phyloP scores from a whole-genome alignment of 129 eudicot species.

The Helianthus tuberosus region DNA sequence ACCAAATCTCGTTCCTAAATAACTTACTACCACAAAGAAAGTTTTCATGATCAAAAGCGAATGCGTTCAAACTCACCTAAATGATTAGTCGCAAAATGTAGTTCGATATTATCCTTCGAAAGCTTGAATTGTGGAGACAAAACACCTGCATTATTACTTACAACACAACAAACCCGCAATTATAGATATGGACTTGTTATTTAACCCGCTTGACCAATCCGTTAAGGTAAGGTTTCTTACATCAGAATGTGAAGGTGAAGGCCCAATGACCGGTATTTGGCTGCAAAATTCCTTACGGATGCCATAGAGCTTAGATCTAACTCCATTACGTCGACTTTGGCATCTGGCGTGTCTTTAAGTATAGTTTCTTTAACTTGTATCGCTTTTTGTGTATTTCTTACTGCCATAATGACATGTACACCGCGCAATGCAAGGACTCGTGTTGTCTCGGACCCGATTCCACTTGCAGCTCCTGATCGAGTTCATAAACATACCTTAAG shows the following conservation, averaged over 20 bases:
- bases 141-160: conserved; percentile 43
- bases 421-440: conserved; percentile 44
- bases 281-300: conserved; percentile 40
- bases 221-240: conserved; percentile 16
- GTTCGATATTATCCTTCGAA: conserved; percentile 33
- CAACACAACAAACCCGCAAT: conserved; percentile 5
- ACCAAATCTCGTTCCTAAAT: no score
- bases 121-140: conserved; percentile 27
- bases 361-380: conserved; percentile 26
- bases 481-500: neutral
- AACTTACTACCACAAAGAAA: no score
- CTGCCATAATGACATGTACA: conserved; percentile 45
- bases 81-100: conserved; percentile 41
- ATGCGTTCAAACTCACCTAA: conserved; percentile 21
- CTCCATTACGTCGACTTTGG: conserved; percentile 44
- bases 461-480: conserved; percentile 39
- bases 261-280: conserved; percentile 24
- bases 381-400: conserved; percentile 28
- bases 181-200: neutral
- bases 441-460: conserved; percentile 40
- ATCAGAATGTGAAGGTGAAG: conserved; percentile 36
- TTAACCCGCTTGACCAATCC: no score
- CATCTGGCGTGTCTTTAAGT: conserved; percentile 28
- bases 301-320: conserved; percentile 36
- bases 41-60: neutral